Conservation (phyloP, 2,329 filamentous ascomycete species). For the Neocatenulostroma microsporum region DNA sequence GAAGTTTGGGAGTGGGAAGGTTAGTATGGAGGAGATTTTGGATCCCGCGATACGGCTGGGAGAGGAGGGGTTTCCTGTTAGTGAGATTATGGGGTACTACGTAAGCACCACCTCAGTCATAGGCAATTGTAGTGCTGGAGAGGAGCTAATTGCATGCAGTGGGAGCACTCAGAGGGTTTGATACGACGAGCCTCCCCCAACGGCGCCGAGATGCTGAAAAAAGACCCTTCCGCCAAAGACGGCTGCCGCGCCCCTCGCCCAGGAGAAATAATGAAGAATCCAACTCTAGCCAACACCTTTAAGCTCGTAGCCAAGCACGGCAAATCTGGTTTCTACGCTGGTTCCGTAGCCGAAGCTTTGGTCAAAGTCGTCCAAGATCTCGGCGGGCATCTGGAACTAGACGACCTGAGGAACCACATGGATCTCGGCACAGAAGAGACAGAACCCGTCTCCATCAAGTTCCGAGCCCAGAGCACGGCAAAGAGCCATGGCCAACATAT, state of each 20-base stretch:
- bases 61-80: slow-evolving; percentile 84
- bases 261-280: slow-evolving; percentile 86
- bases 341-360: slow-evolving; percentile 71
- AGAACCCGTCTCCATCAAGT: slow-evolving; percentile 68
- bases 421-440: slow-evolving; percentile 68
- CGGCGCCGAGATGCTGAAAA: slow-evolving; percentile 77
- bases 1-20: slow-evolving; percentile 79
- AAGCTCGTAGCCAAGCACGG: slow-evolving; percentile 68
- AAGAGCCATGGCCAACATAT: slow-evolving; percentile 40
- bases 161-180: slow-evolving; percentile 55
- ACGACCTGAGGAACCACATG: slow-evolving; percentile 72
- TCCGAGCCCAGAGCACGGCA: slow-evolving; percentile 49
- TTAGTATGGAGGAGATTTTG: slow-evolving; percentile 69
- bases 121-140: too few species aligned
- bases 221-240: slow-evolving; percentile 57
- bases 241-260: slow-evolving; percentile 67
- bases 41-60: slow-evolving; percentile 75
- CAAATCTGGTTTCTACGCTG: slow-evolving; percentile 86
- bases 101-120: too few species aligned
- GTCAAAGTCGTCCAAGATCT: slow-evolving; percentile 67
- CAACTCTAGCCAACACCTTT: slow-evolving; percentile 73
- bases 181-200: slow-evolving; percentile 75
- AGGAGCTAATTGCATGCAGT: slow-evolving; percentile 54
- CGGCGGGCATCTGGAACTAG: slow-evolving; percentile 69
- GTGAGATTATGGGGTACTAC: slow-evolving; percentile 62